phyloP scores from a whole-genome alignment of 345 rosid genomes.

The Citrus medica region DNA sequence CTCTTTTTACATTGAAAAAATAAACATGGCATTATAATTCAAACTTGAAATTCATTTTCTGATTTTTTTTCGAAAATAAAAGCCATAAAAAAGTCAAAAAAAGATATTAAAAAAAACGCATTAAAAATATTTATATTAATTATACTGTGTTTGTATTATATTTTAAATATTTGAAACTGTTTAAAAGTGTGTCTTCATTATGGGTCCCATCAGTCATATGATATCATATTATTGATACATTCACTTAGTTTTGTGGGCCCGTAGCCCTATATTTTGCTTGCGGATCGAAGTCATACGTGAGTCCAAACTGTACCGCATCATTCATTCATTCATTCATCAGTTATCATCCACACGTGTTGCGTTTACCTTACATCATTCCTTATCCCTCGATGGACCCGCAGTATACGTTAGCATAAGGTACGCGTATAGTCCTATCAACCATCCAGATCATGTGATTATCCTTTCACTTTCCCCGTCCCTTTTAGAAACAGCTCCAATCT shows the following conservation, averaged over 20 bases:
- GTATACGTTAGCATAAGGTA: background rate
- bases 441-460: background rate
- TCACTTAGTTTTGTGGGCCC: background rate
- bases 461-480: no score
- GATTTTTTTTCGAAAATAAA: no score
- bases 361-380: background rate
- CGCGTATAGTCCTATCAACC: background rate
- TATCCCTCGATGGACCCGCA: background rate
- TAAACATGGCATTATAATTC: no score
- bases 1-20: background rate
- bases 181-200: no score
- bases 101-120: no score
- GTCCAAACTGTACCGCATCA: conserved; percentile 14
- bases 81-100: background rate
- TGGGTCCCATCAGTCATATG: no score
- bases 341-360: background rate
- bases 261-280: background rate
- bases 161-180: no score
- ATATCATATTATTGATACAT: background rate
- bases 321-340: background rate
- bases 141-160: no score
- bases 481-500: no score
- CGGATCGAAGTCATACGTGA: no score
- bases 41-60: no score
- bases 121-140: no score